These are phyloP conservation scores for Astrocystis sublimbata DNA, from an alignment of 495 filamentous ascomycete species.

Conservation along the genomic window DNA sequence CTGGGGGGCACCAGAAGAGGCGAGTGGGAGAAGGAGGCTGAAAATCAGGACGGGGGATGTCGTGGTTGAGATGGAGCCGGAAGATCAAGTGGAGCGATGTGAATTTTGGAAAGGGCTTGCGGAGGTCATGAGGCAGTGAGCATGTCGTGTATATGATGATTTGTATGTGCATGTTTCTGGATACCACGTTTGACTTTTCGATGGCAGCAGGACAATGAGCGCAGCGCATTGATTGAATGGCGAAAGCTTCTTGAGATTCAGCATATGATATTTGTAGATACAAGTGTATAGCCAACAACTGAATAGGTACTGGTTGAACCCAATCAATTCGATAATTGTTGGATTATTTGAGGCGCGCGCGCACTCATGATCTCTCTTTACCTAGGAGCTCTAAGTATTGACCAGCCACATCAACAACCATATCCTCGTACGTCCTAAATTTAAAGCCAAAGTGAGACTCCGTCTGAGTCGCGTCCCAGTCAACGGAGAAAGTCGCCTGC, in stretches of 20 bases:
- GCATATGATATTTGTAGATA: no score
- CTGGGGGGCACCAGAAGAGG: no score
- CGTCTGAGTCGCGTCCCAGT: slow-evolving; percentile 40
- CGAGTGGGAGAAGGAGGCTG: slow-evolving; percentile 24
- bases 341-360: no score
- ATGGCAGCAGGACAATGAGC: no score
- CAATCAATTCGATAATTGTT: no score
- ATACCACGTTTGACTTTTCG: no score
- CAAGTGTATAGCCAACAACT: no score
- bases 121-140: slow-evolving; percentile 33
- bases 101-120: slow-evolving; percentile 55
- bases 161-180: no score
- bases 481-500: slow-evolving; percentile 14
- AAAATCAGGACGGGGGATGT: slow-evolving; percentile 36
- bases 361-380: background rate
- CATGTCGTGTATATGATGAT: no score
- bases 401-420: slow-evolving; percentile 42
- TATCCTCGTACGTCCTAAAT: slow-evolving; percentile 45
- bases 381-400: slow-evolving; percentile 37
- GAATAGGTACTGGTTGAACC: no score
- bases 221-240: no score
- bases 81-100: slow-evolving; percentile 43
- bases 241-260: no score
- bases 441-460: slow-evolving; percentile 45
- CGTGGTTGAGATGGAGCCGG: slow-evolving; percentile 34